Evolutionary conservation across 2,329 filamentous ascomycete genomes (phyloP), one percentile per base, ranked within the genome.

Genomic region (Rasamsonia emersonii): DNA sequence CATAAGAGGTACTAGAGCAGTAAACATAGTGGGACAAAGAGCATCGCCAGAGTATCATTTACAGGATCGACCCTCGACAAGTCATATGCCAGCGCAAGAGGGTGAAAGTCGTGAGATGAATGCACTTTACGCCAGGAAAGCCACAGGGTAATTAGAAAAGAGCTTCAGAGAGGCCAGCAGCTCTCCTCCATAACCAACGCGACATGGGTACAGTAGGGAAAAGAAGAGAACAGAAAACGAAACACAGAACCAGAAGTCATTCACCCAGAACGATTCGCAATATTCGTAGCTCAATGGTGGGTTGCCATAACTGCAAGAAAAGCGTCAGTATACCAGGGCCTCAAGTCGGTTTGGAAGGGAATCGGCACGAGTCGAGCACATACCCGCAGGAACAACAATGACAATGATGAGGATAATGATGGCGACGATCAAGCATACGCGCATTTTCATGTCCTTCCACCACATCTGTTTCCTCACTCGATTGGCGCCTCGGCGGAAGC

Each of bases 401-500:
- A 98, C 76, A 49, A 93, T 68, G 47, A 98, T 75, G 50, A 98
- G 72, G 48, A 96, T 75, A 60, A 96, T 82, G 63, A 98, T 82
- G 53, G 88, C 91, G 38, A 79, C 72, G 56, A 93, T 82, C 42
- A 98, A 71, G 67, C 89, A 96, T 72, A 95, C 91, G 62, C 91
- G 80, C 91, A 98, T 98, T 78, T 96, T 96, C 86, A 95, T 93
- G 58, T 96, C 89, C 75, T 96, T 96, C 89, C 88, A 96, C 89
- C 89, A 96, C 89, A 96, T 96, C 40, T 93, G 80, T 72, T 88
- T 89, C 62, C 91, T 79, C 49, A 98, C 89, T 51, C 86, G 74
- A 71, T 96, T 98, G 64, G 93, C 91, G 44, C 91, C 89, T 47
- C 88, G 81, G 53, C 88, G 85, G 76, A 98, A 98, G 42, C 86